These are phyloP conservation scores for Sphagnum fallax DNA, from an alignment of 228 moss, liverwort and hornwort genomes.

Conservation along the genomic window DNA sequence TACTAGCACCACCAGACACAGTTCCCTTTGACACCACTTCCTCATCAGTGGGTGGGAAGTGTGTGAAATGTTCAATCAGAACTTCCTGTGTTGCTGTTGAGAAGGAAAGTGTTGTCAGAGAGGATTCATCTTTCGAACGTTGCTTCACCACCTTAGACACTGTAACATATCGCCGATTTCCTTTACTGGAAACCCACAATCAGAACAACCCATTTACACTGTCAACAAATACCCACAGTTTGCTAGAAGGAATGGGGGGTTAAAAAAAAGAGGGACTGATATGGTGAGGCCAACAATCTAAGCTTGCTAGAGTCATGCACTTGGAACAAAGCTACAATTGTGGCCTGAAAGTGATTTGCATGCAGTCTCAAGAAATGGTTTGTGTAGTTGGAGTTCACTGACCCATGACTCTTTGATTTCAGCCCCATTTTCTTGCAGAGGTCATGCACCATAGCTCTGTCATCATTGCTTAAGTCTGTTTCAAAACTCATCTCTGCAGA, in stretches of 20 bases:
- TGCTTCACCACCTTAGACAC: slow-evolving; percentile 52
- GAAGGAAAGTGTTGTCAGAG: slow-evolving; percentile 61
- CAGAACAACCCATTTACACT: background rate
- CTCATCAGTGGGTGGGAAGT: slow-evolving; percentile 72
- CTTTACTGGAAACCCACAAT: slow-evolving; percentile 50
- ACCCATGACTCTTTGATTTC: slow-evolving; percentile 96
- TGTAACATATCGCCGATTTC: slow-evolving; percentile 62
- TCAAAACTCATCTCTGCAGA: slow-evolving; percentile 80
- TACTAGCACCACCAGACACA: slow-evolving; percentile 12
- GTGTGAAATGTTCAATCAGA: slow-evolving; percentile 54
- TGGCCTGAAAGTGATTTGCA: too few relatives aligned
- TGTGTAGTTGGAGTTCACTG: slow-evolving; percentile 8
- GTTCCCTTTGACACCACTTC: slow-evolving; percentile 57
- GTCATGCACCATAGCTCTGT: slow-evolving; percentile 96
- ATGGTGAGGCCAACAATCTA: too few relatives aligned
- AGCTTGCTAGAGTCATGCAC: too few relatives aligned
- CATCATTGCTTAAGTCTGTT: slow-evolving; percentile 89
- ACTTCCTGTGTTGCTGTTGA: slow-evolving; percentile 64
- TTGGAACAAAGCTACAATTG: too few relatives aligned
- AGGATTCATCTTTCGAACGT: slow-evolving; percentile 29
- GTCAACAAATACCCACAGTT: too few relatives aligned
- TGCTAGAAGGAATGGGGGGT: too few relatives aligned
- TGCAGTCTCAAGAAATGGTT: too few relatives aligned
- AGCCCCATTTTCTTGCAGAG: slow-evolving; percentile 92
- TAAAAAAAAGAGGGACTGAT: too few relatives aligned